Evolutionary conservation across 2,329 filamentous ascomycete genomes (phyloP), one percentile per base, ranked within the genome.

Genomic region (Metarhizium brunneum): DNA sequence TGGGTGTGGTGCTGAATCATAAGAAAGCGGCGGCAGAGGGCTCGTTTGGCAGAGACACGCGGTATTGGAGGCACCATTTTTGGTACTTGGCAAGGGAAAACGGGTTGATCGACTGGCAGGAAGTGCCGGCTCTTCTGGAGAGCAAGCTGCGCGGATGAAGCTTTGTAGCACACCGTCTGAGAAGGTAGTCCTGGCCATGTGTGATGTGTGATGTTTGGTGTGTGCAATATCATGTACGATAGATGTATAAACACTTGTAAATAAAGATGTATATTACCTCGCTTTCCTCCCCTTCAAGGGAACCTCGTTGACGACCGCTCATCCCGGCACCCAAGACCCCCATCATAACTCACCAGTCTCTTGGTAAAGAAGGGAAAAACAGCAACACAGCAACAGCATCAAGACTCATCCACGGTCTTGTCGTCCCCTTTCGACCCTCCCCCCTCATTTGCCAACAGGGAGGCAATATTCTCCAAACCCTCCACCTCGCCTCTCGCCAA

Each of bases 401-500:
- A 68, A 38, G 65, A 67, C 56, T 66, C 64, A 36, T 69, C 66
- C 66, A 69, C 67, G 25, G 61, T 54, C 6, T 67, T 65, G 8
- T 57, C 59, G 7, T 57, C 59, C 2, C 50, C 57, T 2, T 32
- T 56, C 43, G 49, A 30, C 18, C 51, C 47, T 38, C 55, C 57
- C 35, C 8, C 53, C 52, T 50, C 36, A 14, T 18, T 58, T 49
- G 71, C 75, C 32, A 84, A 64, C 52, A 79, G 63, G 4, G 69
- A 66, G 29, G 77, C 75, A 3, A 82, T 69, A 54, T 65, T 71
- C 65, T 85, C 83, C 58, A 85, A 59, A 7, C 76, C 77, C 58
- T 83, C 80, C 1, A 84, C 81, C 64, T 86, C 82, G 2, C 71
- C 76, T 50, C 71, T 72, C 2, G 68, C 75, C 14, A 83, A 62